Percentiles rank a stretch among this genome's conserved stretches.
Conservation (phyloP, 352 stramenopile genomes). For the Phytophthora cryptogea region DNA sequence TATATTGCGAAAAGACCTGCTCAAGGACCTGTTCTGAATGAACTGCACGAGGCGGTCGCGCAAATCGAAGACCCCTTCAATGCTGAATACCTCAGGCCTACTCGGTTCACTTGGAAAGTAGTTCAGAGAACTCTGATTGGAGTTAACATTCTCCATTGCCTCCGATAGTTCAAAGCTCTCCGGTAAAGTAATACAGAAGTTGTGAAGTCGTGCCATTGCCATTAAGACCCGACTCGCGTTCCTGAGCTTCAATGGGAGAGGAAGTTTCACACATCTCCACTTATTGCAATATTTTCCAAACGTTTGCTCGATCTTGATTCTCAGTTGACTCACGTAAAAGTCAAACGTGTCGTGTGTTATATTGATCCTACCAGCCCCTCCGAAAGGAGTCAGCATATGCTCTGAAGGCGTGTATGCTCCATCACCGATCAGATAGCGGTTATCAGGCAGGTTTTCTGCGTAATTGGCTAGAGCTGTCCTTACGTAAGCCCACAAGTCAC, state of each 20-base stretch:
- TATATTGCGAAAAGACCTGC: too few species aligned
- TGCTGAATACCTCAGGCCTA: too few species aligned
- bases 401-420: conserved; percentile 7
- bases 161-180: background rate
- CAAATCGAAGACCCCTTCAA: too few species aligned
- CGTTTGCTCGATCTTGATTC: conserved; percentile 98
- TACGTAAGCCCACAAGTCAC: background rate
- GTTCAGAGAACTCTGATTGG: too few species aligned
- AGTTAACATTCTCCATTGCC: background rate
- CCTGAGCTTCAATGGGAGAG: background rate
- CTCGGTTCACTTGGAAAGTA: too few species aligned
- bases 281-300: conserved; percentile 5
- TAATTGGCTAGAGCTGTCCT: background rate
- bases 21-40: too few species aligned
- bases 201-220: conserved; percentile 3
- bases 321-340: conserved; percentile 96
- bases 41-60: too few species aligned
- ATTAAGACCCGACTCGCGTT: conserved; percentile 2
- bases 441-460: background rate
- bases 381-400: conserved; percentile 7
- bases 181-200: background rate
- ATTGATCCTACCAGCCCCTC: background rate
- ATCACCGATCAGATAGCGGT: conserved; percentile 6
- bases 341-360: background rate
- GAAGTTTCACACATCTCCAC: conserved; percentile 1